Evolutionary conservation across 108 stramenopile genomes (phyloP), one percentile per base, ranked within the genome.

Genomic region (Nitzschia palea): DNA sequence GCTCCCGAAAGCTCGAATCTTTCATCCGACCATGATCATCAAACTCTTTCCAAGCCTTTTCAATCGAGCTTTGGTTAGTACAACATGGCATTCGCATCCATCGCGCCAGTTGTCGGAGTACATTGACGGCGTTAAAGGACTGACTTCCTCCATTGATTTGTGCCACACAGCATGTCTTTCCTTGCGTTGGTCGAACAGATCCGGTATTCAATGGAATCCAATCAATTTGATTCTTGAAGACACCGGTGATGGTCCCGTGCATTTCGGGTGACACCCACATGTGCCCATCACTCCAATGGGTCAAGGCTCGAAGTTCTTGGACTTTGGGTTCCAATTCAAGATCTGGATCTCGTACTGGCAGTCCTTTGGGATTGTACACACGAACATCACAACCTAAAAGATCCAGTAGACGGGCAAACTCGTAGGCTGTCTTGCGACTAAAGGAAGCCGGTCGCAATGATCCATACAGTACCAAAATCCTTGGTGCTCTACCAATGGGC

Each of bases 31-130:
- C 83, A 32, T 74, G 59, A 17, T 80, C 79, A 55, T 78, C 83
- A 60, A 88, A 88, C 55, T 88, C 87, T 44, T 71, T 43, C 83
- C 83, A 88, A 8, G 87, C 84, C 64, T 81, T 88, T 22, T 84
- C 73, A 8, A 88, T 68, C 26, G 70, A 65, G 26, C 56, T 62
- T 62, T 88, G 87, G 62, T 88, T 88, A 30, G 84, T 77, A 56
- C 76, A 74, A 33, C 79, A 82, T 25, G 79, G 78, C 84, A 88
- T 88, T 9, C 87, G 76, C 84, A 88, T 85, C 87, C 87, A 88
- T 33, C 87, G 69, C 0, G 79, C 84, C 47, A 88, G 59, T n/a
- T 74, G 27, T 40, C 87, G 75, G 15, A 85, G 54, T 2, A 55
- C 71, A 63, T 88, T 85, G 40, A 88, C 82, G 29, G 80, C 83